phyloP scores from a whole-genome alignment of 495 filamentous ascomycete species.

The Xylaria longipes region DNA sequence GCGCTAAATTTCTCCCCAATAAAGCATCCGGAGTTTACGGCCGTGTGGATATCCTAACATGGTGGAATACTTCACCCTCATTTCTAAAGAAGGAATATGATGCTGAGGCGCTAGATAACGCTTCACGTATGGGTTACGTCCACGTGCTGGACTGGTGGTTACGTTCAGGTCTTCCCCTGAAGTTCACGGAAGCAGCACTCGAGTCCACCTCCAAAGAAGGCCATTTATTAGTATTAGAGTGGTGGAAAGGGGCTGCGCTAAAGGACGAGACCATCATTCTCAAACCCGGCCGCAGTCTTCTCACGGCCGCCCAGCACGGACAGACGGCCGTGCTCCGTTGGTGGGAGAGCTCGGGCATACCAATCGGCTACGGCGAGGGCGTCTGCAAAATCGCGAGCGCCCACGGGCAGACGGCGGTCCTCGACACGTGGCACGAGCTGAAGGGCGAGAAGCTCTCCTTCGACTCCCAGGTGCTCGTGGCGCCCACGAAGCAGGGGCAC shows the following conservation, averaged over 20 bases:
- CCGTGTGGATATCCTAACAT: slow-evolving; percentile 82
- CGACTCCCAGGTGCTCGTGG: slow-evolving; percentile 86
- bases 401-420: slow-evolving; percentile 83
- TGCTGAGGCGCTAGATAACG: slow-evolving; percentile 83
- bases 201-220: slow-evolving; percentile 85
- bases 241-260: slow-evolving; percentile 77
- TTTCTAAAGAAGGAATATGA: slow-evolving; percentile 78
- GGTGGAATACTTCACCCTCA: slow-evolving; percentile 77
- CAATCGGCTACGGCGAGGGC: slow-evolving; percentile 73
- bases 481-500: slow-evolving; percentile 85
- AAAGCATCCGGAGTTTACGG: slow-evolving; percentile 87
- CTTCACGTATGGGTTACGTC: slow-evolving; percentile 80
- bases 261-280: slow-evolving; percentile 54
- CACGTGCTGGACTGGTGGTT: slow-evolving; percentile 93
- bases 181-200: slow-evolving; percentile 83
- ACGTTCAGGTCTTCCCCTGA: slow-evolving; percentile 75
- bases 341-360: slow-evolving; percentile 81
- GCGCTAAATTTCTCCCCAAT: slow-evolving; percentile 79
- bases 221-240: slow-evolving; percentile 82
- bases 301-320: slow-evolving; percentile 80
- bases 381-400: slow-evolving; percentile 84
- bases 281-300: slow-evolving; percentile 80
- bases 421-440: slow-evolving; percentile 80
- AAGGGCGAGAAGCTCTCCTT: slow-evolving; percentile 84
- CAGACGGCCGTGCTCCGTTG: slow-evolving; percentile 74